phyloP scores from a whole-genome alignment of 768 basidiomycete species.

The Pleurotus giganteus region DNA sequence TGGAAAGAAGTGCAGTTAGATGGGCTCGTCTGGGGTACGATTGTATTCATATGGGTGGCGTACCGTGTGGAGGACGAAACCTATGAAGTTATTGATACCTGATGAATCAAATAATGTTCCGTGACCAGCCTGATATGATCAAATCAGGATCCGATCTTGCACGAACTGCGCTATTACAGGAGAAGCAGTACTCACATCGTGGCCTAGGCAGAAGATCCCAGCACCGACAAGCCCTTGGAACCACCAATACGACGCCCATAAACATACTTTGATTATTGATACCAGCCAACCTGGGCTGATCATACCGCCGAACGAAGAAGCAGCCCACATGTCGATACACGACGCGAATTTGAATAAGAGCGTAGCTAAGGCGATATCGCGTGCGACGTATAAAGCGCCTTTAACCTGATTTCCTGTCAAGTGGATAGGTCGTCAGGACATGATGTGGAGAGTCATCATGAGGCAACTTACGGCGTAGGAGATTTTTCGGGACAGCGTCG shows the following conservation, averaged over 20 bases:
- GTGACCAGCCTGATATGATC: constrained; percentile 37
- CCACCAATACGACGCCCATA: constrained; percentile 52
- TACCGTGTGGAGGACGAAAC: constrained; percentile 47
- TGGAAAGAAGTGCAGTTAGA: constrained; percentile 23
- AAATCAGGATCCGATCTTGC: not conserved
- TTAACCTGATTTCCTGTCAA: constrained; percentile 33
- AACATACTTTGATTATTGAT: constrained; percentile 23
- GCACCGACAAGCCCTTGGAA: constrained; percentile 49
- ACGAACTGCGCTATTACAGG: not conserved
- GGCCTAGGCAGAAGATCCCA: constrained; percentile 49
- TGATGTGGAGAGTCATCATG: not conserved
- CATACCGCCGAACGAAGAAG: constrained; percentile 36
- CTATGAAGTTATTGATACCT: constrained; percentile 40
- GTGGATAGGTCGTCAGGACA: not conserved
- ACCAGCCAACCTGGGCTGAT: constrained; percentile 30
- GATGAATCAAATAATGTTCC: constrained; percentile 36
- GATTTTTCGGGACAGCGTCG: constrained; percentile 52
- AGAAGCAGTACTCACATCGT: constrained; percentile 22
- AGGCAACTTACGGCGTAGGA: constrained; percentile 36
- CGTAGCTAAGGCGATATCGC: constrained; percentile 41
- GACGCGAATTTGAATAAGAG: constrained; percentile 43
- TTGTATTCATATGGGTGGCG: constrained; percentile 4
- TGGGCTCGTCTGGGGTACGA: not conserved
- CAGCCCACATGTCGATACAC: constrained; percentile 39
- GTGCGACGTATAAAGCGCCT: constrained; percentile 40